A percentile compares a stretch with the other conserved stretches of the same genome.
These are phyloP conservation scores for Acorus gramineus DNA, from an alignment of 106 monocot species.

Conservation along the genomic window DNA sequence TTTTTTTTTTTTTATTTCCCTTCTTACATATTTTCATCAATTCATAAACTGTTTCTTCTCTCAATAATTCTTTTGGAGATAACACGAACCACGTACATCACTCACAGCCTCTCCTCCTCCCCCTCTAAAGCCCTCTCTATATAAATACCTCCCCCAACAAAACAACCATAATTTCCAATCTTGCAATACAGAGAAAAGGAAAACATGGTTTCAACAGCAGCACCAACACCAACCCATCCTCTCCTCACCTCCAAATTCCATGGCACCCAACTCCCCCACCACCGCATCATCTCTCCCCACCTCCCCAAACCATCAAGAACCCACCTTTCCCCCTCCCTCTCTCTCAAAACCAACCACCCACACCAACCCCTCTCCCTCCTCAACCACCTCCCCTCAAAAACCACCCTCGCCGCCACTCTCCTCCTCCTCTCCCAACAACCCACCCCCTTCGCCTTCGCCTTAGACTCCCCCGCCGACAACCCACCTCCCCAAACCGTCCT, in stretches of 20 bases:
- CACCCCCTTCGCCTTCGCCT: constrained; percentile 22
- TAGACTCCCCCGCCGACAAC: constrained; percentile 15
- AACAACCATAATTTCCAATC: neutral
- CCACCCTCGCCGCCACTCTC: constrained; percentile 27
- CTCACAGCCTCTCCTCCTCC: too few species aligned
- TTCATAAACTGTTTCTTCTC: too few species aligned
- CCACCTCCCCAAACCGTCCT: constrained; percentile 8
- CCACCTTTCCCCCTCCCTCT: constrained; percentile 13
- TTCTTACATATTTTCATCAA: too few species aligned
- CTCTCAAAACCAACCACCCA: constrained; percentile 6
- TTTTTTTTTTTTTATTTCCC: too few species aligned
- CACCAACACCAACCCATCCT: constrained; percentile 30
- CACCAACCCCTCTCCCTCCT: constrained; percentile 1
- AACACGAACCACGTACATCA: too few species aligned
- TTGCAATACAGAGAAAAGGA: neutral
- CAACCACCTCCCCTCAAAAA: constrained; percentile 10
- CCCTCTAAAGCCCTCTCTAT: too few species aligned
- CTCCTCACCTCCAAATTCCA: constrained; percentile 27
- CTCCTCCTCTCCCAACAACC: constrained; percentile 24
- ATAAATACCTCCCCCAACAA: too few species aligned
- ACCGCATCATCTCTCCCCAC: constrained; percentile 14
- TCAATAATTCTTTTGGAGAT: too few species aligned
- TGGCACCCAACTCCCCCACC: constrained; percentile 17
- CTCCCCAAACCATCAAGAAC: neutral
- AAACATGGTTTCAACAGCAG: constrained; percentile 1